These are phyloP conservation scores for Jatropha multifida DNA, from an alignment of 441 rosid genomes.

Conservation along the genomic window DNA sequence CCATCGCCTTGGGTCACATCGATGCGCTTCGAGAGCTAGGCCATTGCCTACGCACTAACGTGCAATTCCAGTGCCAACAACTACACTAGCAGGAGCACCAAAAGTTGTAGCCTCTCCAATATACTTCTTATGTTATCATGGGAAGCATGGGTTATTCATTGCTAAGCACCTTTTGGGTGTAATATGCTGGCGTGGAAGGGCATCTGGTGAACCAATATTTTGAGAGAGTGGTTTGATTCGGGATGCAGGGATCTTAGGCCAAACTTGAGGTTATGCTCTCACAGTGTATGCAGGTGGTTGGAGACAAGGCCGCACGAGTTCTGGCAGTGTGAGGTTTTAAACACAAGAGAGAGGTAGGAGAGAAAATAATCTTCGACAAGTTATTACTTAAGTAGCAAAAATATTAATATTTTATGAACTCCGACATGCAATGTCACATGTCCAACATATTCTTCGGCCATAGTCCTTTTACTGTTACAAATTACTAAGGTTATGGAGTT, in stretches of 20 bases:
- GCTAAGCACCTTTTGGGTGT: constrained; percentile 52
- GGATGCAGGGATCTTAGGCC: constrained; percentile 26
- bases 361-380: no score
- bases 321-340: constrained; percentile 42
- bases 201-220: constrained; percentile 65
- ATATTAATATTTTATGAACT: no score
- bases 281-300: constrained; percentile 74
- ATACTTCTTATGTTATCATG: constrained; percentile 5
- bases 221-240: constrained; percentile 68
- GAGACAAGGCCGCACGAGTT: constrained; percentile 80
- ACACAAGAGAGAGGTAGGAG: no score
- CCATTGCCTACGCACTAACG: constrained; percentile 49
- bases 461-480: no score
- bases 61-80: constrained; percentile 6
- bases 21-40: constrained; percentile 86
- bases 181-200: constrained; percentile 45
- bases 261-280: constrained; percentile 64
- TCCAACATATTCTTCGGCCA: no score
- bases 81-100: not conserved
- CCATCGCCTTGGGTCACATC: constrained; percentile 71
- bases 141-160: constrained; percentile 26
- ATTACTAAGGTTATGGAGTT: no score
- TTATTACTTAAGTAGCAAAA: no score
- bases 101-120: not conserved
- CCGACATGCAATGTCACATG: no score